A percentile compares a stretch with the other conserved stretches of the same genome.
phyloP scores from a whole-genome alignment of 805 yeast genomes.

The Tetrapisispora nanseiensis region DNA sequence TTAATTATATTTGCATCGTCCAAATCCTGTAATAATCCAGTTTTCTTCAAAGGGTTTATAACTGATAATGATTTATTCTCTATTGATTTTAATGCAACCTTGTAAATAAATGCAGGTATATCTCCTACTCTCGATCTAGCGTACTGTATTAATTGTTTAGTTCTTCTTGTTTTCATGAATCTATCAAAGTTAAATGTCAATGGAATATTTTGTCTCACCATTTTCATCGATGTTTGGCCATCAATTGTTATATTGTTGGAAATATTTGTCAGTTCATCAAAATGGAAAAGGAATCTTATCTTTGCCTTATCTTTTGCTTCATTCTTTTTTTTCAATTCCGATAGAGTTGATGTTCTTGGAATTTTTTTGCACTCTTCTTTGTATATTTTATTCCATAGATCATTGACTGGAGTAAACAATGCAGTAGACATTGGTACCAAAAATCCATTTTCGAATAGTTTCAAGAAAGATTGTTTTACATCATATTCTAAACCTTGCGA shows the following conservation, averaged over 20 bases:
- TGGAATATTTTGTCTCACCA: conserved; percentile 41
- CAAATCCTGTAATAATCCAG: conserved; percentile 46
- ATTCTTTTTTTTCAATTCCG: conserved; percentile 46
- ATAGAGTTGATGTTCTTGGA: conserved; percentile 33
- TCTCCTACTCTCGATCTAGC: conserved; percentile 63
- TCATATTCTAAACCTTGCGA: conserved; percentile 15
- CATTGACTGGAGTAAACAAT: conserved; percentile 31
- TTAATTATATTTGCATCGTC: conserved; percentile 26
- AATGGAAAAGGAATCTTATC: conserved; percentile 28
- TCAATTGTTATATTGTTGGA: conserved; percentile 25
- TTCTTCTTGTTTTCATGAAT: conserved; percentile 57
- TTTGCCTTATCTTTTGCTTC: conserved; percentile 50
- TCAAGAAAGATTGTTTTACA: conserved; percentile 33
- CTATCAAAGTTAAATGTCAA: conserved; percentile 56
- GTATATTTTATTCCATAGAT: conserved; percentile 34
- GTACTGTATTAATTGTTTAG: conserved; percentile 50
- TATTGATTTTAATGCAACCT: conserved; percentile 42
- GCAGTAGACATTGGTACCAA: conserved; percentile 38
- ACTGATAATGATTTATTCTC: conserved; percentile 47
- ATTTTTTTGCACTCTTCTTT: conserved; percentile 32
- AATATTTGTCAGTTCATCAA: conserved; percentile 26
- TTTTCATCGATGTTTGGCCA: conserved; percentile 30
- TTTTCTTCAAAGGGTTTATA: conserved; percentile 32
- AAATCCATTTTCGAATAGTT: conserved; percentile 41
- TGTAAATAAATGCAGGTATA: conserved; percentile 55